Evolutionary conservation across 139 green algal species (phyloP).

Genomic region (Volvox reticuliferus): DNA sequence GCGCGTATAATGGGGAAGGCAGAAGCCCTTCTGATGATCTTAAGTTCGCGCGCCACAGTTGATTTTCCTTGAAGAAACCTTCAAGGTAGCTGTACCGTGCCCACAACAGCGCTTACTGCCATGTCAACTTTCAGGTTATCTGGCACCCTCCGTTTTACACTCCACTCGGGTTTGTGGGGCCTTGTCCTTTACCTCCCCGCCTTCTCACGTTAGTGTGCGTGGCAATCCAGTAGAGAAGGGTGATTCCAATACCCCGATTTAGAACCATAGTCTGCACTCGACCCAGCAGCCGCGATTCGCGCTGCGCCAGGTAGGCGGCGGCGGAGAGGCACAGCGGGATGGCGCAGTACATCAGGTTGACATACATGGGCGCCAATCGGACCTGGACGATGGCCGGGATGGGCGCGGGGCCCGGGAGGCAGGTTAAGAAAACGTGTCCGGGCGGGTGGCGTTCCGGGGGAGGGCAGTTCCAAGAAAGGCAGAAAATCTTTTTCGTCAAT

Average conservation of each 20-base stretch:
- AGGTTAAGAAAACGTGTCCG: too few relatives aligned
- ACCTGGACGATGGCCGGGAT: conserved; percentile 12
- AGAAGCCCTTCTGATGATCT: too few relatives aligned
- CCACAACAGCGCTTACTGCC: too few relatives aligned
- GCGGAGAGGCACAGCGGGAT: conserved; percentile 46
- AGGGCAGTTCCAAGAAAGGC: too few relatives aligned
- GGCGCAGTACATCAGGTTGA: conserved; percentile 56
- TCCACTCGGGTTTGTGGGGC: too few relatives aligned
- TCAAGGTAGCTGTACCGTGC: too few relatives aligned
- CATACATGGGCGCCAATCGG: conserved; percentile 35
- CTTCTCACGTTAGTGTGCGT: not conserved
- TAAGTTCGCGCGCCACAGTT: too few relatives aligned
- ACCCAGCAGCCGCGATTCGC: conserved; percentile 12
- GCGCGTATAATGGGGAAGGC: too few relatives aligned
- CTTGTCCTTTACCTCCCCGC: not conserved
- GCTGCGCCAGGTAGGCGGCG: conserved; percentile 24
- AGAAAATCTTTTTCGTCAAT: too few relatives aligned
- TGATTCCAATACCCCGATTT: conserved; percentile 60
- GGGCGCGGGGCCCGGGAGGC: not conserved
- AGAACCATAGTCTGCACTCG: conserved; percentile 53
- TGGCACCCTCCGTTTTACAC: not conserved
- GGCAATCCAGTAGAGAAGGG: conserved; percentile 62
- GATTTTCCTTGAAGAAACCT: too few relatives aligned
- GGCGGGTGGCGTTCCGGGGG: too few relatives aligned
- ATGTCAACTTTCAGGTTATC: too few relatives aligned